phyloP scores from a whole-genome alignment of 2,329 filamentous ascomycete genomes.

The Dryadomyces quercivorus region DNA sequence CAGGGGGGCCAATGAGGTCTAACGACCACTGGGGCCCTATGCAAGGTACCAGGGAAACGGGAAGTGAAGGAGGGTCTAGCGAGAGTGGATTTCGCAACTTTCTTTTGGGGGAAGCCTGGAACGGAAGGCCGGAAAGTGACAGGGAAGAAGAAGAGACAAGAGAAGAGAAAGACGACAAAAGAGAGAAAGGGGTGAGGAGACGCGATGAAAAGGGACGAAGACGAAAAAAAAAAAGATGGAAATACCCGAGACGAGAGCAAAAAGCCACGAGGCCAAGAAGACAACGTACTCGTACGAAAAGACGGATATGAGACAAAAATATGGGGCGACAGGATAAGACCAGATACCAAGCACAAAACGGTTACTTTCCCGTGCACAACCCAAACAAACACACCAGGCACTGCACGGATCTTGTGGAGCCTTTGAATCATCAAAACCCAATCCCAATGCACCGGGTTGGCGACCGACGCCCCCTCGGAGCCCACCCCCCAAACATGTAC shows the following conservation, averaged over 20 bases:
- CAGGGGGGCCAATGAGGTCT: background rate
- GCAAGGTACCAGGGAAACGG: slow-evolving; percentile 2
- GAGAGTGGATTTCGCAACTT: background rate
- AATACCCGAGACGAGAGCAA: too few relatives aligned
- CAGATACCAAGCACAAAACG: background rate
- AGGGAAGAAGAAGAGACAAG: background rate
- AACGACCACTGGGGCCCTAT: background rate
- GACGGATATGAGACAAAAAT: background rate
- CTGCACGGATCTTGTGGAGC: background rate
- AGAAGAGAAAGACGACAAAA: background rate
- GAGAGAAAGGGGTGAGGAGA: background rate
- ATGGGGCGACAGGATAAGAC: background rate
- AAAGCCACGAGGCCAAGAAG: too few relatives aligned
- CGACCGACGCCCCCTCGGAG: background rate
- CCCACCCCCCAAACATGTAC: background rate
- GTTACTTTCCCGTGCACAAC: background rate
- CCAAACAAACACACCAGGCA: background rate
- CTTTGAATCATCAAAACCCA: background rate
- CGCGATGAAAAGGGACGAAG: background rate
- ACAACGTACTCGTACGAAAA: too few relatives aligned
- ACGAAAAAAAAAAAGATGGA: background rate
- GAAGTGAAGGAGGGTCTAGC: background rate
- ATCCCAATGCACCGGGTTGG: slow-evolving; percentile 3
- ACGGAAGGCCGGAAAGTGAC: background rate
- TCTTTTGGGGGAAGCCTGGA: background rate